Conservation (phyloP, 1,284 basidiomycete genomes). For the Leccinum griseonigrum region DNA sequence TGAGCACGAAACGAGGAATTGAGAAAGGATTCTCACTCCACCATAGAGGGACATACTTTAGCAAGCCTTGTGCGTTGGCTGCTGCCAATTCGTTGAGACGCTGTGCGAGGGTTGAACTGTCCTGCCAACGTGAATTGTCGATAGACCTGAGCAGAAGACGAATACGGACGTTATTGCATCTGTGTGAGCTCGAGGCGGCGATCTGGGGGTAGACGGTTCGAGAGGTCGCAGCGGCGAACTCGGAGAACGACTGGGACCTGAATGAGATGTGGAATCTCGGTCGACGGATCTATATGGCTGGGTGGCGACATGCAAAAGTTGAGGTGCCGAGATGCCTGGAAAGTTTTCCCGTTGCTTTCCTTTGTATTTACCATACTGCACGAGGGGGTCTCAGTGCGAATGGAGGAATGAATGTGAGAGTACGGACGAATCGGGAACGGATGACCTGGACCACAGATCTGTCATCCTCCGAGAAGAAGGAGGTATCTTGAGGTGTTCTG, state of each 20-base stretch:
- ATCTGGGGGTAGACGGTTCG: conserved; percentile 20
- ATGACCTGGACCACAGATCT: conserved; percentile 60
- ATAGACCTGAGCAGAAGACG: conserved; percentile 12
- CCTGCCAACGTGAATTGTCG: conserved; percentile 15
- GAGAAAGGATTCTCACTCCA: conserved; percentile 4
- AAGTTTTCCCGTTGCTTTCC: conserved; percentile 55
- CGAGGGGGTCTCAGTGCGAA: conserved; percentile 7
- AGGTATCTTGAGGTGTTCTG: conserved; percentile 42
- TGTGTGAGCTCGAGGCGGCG: conserved; percentile 42
- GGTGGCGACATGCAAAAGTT: conserved; percentile 20
- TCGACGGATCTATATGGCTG: conserved; percentile 23
- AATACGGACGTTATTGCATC: conserved; percentile 66
- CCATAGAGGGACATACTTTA: conserved; percentile 51
- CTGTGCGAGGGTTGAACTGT: conserved; percentile 69
- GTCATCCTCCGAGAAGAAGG: conserved; percentile 33
- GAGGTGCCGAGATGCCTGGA: conserved; percentile 20
- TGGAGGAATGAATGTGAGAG: conserved; percentile 20
- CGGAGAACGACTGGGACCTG: conserved; percentile 12
- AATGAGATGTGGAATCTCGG: conserved; percentile 12
- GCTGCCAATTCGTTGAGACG: conserved; percentile 72
- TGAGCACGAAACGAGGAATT: conserved; percentile 30
- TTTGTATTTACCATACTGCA: conserved; percentile 64
- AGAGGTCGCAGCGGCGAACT: conserved; percentile 24
- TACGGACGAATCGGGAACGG: conserved; percentile 71
- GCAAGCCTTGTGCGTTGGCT: conserved; percentile 72